Conservation (phyloP, 768 basidiomycete genomes). For the Cystofilobasidium bisporidii region DNA sequence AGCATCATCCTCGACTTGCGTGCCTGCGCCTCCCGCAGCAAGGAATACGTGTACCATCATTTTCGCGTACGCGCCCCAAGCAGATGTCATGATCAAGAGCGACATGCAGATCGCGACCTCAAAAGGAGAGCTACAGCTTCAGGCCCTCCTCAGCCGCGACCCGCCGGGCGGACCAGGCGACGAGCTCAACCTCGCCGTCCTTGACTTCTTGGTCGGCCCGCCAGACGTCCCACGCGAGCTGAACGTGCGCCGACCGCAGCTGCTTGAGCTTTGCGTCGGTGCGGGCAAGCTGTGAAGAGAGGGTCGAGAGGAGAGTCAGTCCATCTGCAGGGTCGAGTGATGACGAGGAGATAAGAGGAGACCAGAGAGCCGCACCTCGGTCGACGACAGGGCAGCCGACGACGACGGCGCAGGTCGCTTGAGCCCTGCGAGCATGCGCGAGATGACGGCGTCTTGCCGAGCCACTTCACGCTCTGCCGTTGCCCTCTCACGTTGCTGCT, state of each 20-base stretch:
- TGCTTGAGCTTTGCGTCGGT: not conserved
- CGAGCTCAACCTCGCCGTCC: conserved; percentile 20
- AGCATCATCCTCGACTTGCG: too few species aligned
- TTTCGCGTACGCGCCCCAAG: too few species aligned
- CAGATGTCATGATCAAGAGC: too few species aligned
- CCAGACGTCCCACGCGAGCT: conserved; percentile 8
- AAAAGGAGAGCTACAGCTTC: too few species aligned
- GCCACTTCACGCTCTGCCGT: too few species aligned
- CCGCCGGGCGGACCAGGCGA: not conserved
- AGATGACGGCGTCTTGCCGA: not conserved
- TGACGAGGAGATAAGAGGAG: not conserved
- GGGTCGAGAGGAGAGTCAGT: too few species aligned
- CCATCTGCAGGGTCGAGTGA: too few species aligned
- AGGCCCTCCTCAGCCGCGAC: conserved; percentile 19
- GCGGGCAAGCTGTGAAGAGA: not conserved
- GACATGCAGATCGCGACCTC: too few species aligned
- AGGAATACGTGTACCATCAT: too few species aligned
- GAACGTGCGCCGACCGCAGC: not conserved
- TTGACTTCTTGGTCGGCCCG: conserved; percentile 9
- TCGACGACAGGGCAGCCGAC: not conserved
- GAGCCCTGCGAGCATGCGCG: not conserved
- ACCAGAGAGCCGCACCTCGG: not conserved
- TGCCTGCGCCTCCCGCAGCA: too few species aligned
- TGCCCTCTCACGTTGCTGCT: not conserved
- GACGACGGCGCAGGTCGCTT: not conserved